These are phyloP conservation scores for Iberis pinnata DNA, from an alignment of 345 rosid genomes.

Conservation along the genomic window DNA sequence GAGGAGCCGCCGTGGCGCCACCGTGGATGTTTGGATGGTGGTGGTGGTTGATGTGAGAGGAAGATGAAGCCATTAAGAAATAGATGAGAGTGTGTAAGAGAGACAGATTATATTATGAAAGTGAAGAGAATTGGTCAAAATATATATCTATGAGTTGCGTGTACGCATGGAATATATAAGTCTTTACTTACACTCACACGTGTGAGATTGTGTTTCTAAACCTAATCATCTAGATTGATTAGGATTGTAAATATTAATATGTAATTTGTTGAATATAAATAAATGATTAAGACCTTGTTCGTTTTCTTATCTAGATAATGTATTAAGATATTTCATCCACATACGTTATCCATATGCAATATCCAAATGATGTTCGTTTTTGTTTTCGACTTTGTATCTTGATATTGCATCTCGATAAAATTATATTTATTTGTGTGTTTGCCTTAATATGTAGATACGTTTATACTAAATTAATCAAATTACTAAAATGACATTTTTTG, in stretches of 20 bases:
- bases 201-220: background rate
- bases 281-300: too few species aligned
- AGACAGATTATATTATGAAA: too few species aligned
- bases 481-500: too few species aligned
- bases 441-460: too few species aligned
- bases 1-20: slow-evolving; percentile 65
- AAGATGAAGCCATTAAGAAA: slow-evolving; percentile 31
- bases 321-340: too few species aligned
- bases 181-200: slow-evolving; percentile 13
- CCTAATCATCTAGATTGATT: background rate
- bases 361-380: too few species aligned
- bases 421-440: too few species aligned
- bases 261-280: background rate
- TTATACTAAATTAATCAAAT: too few species aligned
- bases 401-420: too few species aligned
- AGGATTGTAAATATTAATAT: background rate
- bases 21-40: slow-evolving; percentile 35
- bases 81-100: background rate
- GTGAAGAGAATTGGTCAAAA: slow-evolving; percentile 9
- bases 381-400: too few species aligned
- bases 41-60: slow-evolving; percentile 42
- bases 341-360: too few species aligned
- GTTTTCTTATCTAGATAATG: too few species aligned
- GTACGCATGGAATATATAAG: slow-evolving; percentile 22
- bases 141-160: slow-evolving; percentile 9